A percentile compares a stretch with the other conserved stretches of the same genome.
phyloP scores from a whole-genome alignment of 306 rosid genomes.

The Trifolium fragiferum region DNA sequence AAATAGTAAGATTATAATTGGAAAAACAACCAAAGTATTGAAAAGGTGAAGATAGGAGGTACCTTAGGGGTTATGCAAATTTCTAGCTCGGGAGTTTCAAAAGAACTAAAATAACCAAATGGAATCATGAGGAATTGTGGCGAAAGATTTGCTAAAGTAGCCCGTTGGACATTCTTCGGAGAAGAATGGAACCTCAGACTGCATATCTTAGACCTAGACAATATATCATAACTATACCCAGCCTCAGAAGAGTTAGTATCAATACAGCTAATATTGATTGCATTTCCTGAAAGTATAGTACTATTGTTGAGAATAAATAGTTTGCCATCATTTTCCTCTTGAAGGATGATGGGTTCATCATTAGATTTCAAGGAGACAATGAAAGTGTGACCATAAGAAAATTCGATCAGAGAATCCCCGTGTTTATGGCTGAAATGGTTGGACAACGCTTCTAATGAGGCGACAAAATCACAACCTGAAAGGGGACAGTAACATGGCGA shows the following conservation, averaged over 20 bases:
- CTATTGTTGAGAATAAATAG: constrained; percentile 4
- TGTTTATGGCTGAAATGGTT: constrained; percentile 3
- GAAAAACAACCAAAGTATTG: too few species aligned
- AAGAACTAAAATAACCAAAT: background rate
- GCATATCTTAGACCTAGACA: background rate
- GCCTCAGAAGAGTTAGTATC: background rate
- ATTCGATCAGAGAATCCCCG: background rate
- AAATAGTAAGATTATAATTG: too few species aligned
- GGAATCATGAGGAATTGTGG: background rate
- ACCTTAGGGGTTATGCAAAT: constrained; percentile 1
- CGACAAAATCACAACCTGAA: background rate
- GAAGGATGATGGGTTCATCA: background rate
- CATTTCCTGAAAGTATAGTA: background rate
- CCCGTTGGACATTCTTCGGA: background rate
- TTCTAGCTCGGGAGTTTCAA: background rate
- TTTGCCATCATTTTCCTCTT: background rate
- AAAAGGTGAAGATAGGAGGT: background rate
- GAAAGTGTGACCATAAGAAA: background rate
- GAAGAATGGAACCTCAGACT: background rate
- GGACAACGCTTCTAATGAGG: background rate
- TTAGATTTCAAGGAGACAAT: background rate
- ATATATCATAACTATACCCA: background rate
- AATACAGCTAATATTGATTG: background rate
- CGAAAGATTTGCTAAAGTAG: background rate
- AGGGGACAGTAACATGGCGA: background rate